Evolutionary conservation across 768 basidiomycete species (phyloP).

Genomic region (Lactarius vividus): DNA sequence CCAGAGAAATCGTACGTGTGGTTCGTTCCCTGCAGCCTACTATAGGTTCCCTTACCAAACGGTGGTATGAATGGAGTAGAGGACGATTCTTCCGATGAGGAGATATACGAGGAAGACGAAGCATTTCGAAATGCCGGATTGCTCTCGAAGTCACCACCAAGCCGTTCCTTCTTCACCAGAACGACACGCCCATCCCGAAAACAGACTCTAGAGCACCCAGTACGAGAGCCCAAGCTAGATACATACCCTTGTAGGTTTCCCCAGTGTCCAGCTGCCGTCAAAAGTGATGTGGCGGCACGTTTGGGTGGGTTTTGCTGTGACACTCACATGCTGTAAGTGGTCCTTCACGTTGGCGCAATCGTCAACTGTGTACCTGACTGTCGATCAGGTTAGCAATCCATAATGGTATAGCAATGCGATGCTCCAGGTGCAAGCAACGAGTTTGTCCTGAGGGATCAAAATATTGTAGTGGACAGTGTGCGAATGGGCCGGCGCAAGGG

Average conservation of each 20-base stretch:
- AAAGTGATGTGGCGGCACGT: neutral
- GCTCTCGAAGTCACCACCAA: neutral
- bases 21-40: neutral
- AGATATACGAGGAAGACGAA: neutral
- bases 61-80: neutral
- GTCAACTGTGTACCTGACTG: neutral
- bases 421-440: neutral
- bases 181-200: neutral
- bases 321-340: neutral
- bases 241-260: neutral
- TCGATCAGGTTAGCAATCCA: neutral
- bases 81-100: neutral
- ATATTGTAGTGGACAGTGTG: neutral
- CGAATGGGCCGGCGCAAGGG: neutral
- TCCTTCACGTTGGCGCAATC: neutral
- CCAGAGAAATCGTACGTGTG: neutral
- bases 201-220: neutral
- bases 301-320: constrained; percentile 11
- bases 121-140: neutral
- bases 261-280: neutral
- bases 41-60: neutral
- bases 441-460: neutral
- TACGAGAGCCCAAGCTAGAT: neutral
- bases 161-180: neutral
- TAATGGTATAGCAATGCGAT: neutral